Percentiles rank a stretch among this genome's conserved stretches.
Conservation (phyloP, 1,139 yeast species). For the Zygosaccharomyces sapae region DNA sequence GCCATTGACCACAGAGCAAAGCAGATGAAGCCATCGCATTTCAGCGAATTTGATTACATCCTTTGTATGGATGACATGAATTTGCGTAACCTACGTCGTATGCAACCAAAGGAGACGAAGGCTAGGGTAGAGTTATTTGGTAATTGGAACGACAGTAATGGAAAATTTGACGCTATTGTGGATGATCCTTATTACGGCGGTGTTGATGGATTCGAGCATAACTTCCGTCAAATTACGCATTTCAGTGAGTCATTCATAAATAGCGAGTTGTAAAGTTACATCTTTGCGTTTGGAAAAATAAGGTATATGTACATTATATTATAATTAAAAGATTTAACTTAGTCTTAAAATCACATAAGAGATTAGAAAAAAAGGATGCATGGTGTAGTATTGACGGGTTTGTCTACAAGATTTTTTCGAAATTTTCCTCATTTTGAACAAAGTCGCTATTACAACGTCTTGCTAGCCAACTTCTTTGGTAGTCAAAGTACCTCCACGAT, state of each 20-base stretch:
- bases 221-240: conserved; percentile 68
- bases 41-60: conserved; percentile 70
- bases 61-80: conserved; percentile 82
- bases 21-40: conserved; percentile 58
- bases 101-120: conserved; percentile 51
- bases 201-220: conserved; percentile 70
- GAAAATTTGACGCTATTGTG: conserved; percentile 51
- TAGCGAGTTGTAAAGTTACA: conserved; percentile 37
- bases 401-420: conserved; percentile 46
- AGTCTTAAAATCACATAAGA: neutral
- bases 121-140: conserved; percentile 70
- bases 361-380: conserved; percentile 31
- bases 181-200: conserved; percentile 95
- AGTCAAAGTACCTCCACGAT: conserved; percentile 84
- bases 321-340: neutral
- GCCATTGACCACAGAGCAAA: conserved; percentile 75
- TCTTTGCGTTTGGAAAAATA: too few species aligned
- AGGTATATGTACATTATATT: conserved; percentile 8
- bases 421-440: conserved; percentile 49
- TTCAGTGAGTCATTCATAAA: conserved; percentile 64
- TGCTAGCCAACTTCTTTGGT: conserved; percentile 83
- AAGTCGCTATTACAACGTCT: conserved; percentile 47
- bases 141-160: conserved; percentile 54
- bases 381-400: conserved; percentile 8
- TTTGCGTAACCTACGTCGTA: conserved; percentile 51